Evolutionary conservation across 352 stramenopile species (phyloP).

Genomic region (Phytophthora pini): DNA sequence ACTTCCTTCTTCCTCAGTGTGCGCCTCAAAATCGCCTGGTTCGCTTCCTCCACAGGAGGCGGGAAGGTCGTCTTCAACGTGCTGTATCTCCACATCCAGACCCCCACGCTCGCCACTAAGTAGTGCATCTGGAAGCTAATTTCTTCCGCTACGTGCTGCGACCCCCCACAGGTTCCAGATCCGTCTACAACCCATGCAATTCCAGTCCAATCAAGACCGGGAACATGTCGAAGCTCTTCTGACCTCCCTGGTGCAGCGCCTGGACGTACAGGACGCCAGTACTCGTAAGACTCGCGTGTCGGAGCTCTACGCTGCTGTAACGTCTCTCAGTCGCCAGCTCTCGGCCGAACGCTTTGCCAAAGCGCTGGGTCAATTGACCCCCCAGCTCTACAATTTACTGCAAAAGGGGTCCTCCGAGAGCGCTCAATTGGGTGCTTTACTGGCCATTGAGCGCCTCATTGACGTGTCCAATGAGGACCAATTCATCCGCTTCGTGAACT

Average conservation of each 20-base stretch:
- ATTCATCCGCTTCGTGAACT: constrained; percentile 92
- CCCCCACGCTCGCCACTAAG: background rate
- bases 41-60: constrained; percentile 3
- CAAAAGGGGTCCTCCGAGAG: constrained; percentile 60
- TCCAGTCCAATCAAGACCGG: constrained; percentile 46
- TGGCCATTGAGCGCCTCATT: constrained; percentile 83
- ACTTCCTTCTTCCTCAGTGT: constrained; percentile 7
- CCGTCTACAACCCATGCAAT: constrained; percentile 13
- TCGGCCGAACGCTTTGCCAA: constrained; percentile 85
- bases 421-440: constrained; percentile 77
- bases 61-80: constrained; percentile 9
- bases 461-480: constrained; percentile 87
- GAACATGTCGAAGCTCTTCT: constrained; percentile 75
- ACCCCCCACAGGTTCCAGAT: background rate
- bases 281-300: constrained; percentile 49
- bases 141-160: background rate
- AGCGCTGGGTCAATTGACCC: constrained; percentile 74
- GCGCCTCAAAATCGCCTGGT: background rate
- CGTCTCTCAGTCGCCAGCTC: constrained; percentile 72
- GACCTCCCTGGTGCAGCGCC: constrained; percentile 63
- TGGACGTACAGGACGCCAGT: constrained; percentile 51
- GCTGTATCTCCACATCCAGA: background rate
- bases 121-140: constrained; percentile 10
- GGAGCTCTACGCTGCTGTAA: constrained; percentile 71
- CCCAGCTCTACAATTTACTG: constrained; percentile 74